Percentiles rank a stretch among this genome's conserved stretches.
Evolutionary conservation across 1,139 yeast genomes (phyloP).

Genomic region (Taphrina deformans): DNA sequence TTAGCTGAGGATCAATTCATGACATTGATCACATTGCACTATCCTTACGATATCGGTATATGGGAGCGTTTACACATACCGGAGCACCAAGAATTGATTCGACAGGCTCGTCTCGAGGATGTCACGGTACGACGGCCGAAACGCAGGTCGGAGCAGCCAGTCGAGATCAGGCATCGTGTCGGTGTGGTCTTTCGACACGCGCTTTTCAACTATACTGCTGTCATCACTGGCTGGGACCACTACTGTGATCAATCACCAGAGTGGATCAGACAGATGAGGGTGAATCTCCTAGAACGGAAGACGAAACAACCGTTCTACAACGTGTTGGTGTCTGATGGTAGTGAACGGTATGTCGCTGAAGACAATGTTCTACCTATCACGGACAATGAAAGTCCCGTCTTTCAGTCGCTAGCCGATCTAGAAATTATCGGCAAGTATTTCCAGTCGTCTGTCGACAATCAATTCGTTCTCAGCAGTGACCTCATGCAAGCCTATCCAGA

Average conservation of each 20-base stretch:
- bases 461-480: conserved; percentile 11
- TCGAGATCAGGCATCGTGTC: conserved; percentile 1
- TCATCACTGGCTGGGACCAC: conserved; percentile 14
- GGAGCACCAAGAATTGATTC: conserved; percentile 3
- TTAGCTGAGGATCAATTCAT: conserved; percentile 6
- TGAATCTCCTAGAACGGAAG: conserved; percentile 2
- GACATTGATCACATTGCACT: conserved; percentile 3
- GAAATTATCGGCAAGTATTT: conserved; percentile 19
- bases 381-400: not conserved
- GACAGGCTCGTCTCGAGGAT: conserved; percentile 11
- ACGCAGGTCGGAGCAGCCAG: conserved; percentile 9
- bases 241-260: conserved; percentile 2
- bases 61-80: conserved; percentile 5
- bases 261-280: conserved; percentile 17
- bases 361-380: conserved; percentile 14
- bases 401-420: not conserved
- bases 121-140: conserved; percentile 13
- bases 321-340: conserved; percentile 8
- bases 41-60: conserved; percentile 14
- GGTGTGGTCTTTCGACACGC: conserved; percentile 11
- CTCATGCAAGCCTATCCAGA: conserved; percentile 10
- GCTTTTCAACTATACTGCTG: conserved; percentile 1
- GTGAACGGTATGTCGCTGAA: conserved; percentile 15
- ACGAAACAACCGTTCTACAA: conserved; percentile 21
- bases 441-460: not conserved